These are phyloP conservation scores for Fusarium vanettenii DNA, from an alignment of 2,329 filamentous ascomycete species.

Conservation along the genomic window DNA sequence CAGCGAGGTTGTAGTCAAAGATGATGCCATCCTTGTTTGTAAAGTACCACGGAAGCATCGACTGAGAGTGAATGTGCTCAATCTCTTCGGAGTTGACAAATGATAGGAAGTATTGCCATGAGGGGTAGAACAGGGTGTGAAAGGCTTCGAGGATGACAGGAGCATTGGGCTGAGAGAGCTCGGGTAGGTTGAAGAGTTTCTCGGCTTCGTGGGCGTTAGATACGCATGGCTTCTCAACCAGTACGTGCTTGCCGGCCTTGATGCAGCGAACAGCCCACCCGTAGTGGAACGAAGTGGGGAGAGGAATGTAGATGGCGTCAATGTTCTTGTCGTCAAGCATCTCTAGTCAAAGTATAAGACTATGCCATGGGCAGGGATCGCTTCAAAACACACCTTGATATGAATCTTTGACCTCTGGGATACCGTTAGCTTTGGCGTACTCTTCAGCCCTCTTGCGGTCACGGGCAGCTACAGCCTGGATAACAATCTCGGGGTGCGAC, in stretches of 20 bases:
- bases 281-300: slow-evolving; percentile 56
- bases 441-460: neutral
- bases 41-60: neutral
- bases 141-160: slow-evolving; percentile 1
- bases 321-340: slow-evolving; percentile 51
- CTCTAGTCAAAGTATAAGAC: slow-evolving; percentile 42
- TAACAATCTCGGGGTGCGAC: neutral
- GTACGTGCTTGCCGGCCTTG: slow-evolving; percentile 58
- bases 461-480: slow-evolving; percentile 12
- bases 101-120: neutral
- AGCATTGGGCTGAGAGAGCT: neutral
- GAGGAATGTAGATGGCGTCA: slow-evolving; percentile 62
- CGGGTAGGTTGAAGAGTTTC: neutral
- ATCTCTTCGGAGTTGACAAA: neutral
- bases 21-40: neutral
- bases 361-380: too few species aligned
- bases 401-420: neutral
- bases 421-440: slow-evolving; percentile 3
- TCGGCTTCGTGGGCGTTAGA: slow-evolving; percentile 3
- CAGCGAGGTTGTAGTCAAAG: neutral
- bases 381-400: neutral
- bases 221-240: slow-evolving; percentile 13
- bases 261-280: slow-evolving; percentile 61
- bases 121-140: neutral
- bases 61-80: neutral